Evolutionary conservation across 805 yeast species (phyloP).

Genomic region (Candida boidinii): DNA sequence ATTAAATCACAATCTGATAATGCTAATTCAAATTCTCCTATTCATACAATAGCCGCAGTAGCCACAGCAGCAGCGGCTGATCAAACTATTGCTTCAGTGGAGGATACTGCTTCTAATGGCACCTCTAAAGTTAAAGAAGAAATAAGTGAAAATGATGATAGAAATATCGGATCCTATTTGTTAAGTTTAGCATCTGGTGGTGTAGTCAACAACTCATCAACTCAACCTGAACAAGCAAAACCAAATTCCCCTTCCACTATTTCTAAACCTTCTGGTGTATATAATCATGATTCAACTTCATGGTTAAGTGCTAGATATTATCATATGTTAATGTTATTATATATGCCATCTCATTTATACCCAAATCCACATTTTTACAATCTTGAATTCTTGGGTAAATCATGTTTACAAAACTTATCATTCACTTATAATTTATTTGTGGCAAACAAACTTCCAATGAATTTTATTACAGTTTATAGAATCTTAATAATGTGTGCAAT

Average conservation of each 20-base stretch:
- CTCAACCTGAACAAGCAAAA: too few species aligned
- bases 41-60: too few species aligned
- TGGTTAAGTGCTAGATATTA: conserved; percentile 36
- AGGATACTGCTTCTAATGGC: too few species aligned
- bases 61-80: neutral
- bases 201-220: too few species aligned
- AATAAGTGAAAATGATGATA: too few species aligned
- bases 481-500: conserved; percentile 40
- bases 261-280: conserved; percentile 2
- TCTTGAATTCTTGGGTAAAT: conserved; percentile 33
- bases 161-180: too few species aligned
- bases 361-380: conserved; percentile 34
- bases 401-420: conserved; percentile 35
- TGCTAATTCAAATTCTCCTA: neutral
- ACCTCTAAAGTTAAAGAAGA: too few species aligned
- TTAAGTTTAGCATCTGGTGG: too few species aligned
- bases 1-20: too few species aligned
- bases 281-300: conserved; percentile 23
- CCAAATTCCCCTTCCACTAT: conserved; percentile 1
- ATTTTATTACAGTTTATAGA: conserved; percentile 41
- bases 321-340: conserved; percentile 35
- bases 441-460: conserved; percentile 34
- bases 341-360: conserved; percentile 40
- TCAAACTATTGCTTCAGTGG: too few species aligned
- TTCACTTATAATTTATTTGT: conserved; percentile 37